These are phyloP conservation scores for Porphyrellus sp. DNA, from an alignment of 1,284 basidiomycete genomes.

Conservation along the genomic window DNA sequence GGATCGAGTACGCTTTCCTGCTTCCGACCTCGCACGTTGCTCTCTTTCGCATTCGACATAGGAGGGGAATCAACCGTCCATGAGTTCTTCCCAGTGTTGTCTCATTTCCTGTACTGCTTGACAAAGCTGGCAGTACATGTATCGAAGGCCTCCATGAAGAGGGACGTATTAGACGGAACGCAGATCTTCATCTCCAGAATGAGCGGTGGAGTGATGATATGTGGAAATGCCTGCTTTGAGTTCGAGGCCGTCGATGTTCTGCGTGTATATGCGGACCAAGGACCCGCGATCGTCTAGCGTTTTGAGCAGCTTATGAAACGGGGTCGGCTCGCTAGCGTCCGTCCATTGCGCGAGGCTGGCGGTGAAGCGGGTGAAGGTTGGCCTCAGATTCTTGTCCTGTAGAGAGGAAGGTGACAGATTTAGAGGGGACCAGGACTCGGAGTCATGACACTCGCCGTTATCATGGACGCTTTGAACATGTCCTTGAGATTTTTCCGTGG, in stretches of 20 bases:
- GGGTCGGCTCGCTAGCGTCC: background rate
- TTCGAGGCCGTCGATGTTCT: constrained; percentile 17
- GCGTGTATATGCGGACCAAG: constrained; percentile 8
- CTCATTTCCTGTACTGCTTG: constrained; percentile 2
- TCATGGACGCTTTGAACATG: background rate
- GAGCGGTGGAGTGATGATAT: constrained; percentile 3
- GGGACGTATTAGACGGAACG: background rate
- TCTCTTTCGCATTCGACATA: background rate
- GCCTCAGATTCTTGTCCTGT: background rate
- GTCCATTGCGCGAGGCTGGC: background rate
- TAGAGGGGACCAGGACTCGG: background rate
- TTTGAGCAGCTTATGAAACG: constrained; percentile 16
- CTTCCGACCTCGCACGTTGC: background rate
- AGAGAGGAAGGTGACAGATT: background rate
- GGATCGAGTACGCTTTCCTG: background rate
- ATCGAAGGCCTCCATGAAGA: constrained; percentile 4
- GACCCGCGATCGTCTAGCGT: background rate
- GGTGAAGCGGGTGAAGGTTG: background rate
- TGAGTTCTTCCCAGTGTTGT: background rate
- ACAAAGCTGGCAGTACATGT: constrained; percentile 12
- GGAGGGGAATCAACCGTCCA: background rate
- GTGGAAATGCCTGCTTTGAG: constrained; percentile 5
- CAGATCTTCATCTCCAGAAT: background rate
- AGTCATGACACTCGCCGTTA: background rate
- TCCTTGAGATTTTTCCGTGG: background rate